phyloP scores from a whole-genome alignment of 805 yeast species.

The Kregervanrija delftensis region DNA sequence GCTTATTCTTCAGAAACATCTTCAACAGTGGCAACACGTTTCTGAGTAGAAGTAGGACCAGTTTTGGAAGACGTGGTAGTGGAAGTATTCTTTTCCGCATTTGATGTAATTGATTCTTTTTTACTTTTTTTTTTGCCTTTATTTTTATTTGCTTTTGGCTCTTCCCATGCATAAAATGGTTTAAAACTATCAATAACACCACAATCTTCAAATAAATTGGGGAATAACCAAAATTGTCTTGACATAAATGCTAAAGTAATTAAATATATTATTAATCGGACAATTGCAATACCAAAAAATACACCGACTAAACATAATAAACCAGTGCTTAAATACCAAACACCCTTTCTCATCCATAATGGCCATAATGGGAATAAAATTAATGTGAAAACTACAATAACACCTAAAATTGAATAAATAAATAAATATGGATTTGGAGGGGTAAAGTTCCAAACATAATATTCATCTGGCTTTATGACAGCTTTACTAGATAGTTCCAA shows the following conservation, averaged over 20 bases:
- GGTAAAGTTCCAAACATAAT: constrained; percentile 78
- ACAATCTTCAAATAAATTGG: constrained; percentile 91
- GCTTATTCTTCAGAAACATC: constrained; percentile 11
- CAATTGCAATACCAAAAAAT: constrained; percentile 71
- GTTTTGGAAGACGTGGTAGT: constrained; percentile 1
- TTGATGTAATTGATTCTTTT: constrained; percentile 1
- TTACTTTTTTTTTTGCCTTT: constrained; percentile 8
- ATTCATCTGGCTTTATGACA: constrained; percentile 53
- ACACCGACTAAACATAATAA: constrained; percentile 64
- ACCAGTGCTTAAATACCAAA: constrained; percentile 82
- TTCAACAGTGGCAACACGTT: constrained; percentile 23
- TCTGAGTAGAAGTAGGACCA: constrained; percentile 6
- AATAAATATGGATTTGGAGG: constrained; percentile 63
- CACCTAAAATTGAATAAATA: constrained; percentile 55
- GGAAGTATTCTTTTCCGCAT: background rate
- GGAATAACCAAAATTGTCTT: constrained; percentile 92
- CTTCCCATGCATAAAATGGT: constrained; percentile 81
- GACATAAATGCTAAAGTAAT: constrained; percentile 51
- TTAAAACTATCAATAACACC: constrained; percentile 88
- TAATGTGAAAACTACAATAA: constrained; percentile 55
- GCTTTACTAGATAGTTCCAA: constrained; percentile 52
- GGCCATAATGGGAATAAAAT: constrained; percentile 97
- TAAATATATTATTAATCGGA: constrained; percentile 65
- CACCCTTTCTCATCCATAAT: constrained; percentile 75
- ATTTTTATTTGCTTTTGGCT: constrained; percentile 20